A percentile compares a stretch with the other conserved stretches of the same genome.
phyloP scores from a whole-genome alignment of 2,329 filamentous ascomycete genomes.

The Xylariaceae sp. region DNA sequence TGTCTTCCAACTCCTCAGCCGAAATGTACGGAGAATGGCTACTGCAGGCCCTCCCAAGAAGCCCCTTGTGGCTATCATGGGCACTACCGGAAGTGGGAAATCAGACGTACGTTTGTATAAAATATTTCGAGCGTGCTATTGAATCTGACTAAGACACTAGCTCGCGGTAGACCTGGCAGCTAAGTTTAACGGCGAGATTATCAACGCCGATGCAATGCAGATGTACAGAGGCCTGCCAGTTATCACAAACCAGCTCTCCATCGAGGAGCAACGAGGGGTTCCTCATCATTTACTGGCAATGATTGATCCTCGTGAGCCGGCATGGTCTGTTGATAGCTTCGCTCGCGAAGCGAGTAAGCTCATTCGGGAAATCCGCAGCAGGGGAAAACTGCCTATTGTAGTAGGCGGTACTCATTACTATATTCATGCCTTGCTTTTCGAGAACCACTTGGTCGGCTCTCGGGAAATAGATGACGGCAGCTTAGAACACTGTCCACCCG shows the following conservation, averaged over 20 bases:
- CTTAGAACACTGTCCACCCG: conserved; percentile 33
- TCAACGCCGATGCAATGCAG: conserved; percentile 98
- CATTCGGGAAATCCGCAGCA: conserved; percentile 75
- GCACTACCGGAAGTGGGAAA: conserved; percentile 84
- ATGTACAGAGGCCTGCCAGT: conserved; percentile 90
- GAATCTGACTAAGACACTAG: conserved; percentile 48
- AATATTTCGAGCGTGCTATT: not conserved
- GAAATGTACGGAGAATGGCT: conserved; percentile 43
- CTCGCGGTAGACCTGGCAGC: conserved; percentile 86
- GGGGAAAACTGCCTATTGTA: conserved; percentile 83
- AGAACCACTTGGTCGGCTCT: conserved; percentile 63
- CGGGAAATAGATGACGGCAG: conserved; percentile 39
- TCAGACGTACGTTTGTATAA: conserved; percentile 40
- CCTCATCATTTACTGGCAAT: conserved; percentile 87
- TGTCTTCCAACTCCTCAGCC: conserved; percentile 9
- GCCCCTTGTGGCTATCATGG: conserved; percentile 80
- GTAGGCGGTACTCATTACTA: conserved; percentile 98
- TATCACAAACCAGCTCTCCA: conserved; percentile 90
- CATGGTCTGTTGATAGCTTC: conserved; percentile 83
- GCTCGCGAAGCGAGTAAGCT: conserved; percentile 67
- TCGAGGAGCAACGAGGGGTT: conserved; percentile 74
- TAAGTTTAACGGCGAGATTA: conserved; percentile 86
- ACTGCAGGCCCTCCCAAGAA: conserved; percentile 43
- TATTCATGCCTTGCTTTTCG: conserved; percentile 83
- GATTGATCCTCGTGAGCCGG: conserved; percentile 72